These are phyloP conservation scores for Bjerkandera adusta DNA, from an alignment of 1,284 basidiomycete genomes.

Conservation along the genomic window DNA sequence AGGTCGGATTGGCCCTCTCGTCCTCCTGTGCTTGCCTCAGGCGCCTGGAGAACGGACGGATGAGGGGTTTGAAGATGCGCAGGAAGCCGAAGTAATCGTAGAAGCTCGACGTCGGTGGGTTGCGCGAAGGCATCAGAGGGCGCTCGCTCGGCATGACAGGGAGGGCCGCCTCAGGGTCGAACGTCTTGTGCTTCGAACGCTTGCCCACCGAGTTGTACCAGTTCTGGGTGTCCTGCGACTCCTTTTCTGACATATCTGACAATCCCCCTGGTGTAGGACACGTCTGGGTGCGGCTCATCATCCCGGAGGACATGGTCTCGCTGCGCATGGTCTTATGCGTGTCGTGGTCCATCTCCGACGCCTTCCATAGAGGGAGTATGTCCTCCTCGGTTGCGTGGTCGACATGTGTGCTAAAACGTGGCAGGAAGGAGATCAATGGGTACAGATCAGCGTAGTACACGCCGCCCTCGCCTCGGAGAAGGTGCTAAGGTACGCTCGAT, in stretches of 20 bases:
- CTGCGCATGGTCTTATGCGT: constrained; percentile 21
- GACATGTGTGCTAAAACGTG: constrained; percentile 46
- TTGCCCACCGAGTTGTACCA: constrained; percentile 22
- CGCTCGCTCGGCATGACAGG: constrained; percentile 47
- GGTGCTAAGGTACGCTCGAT: constrained; percentile 24
- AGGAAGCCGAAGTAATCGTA: constrained; percentile 60
- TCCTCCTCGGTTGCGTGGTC: constrained; percentile 36
- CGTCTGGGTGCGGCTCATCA: constrained; percentile 18
- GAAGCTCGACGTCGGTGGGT: constrained; percentile 46
- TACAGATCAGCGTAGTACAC: constrained; percentile 42
- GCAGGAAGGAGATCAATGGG: constrained; percentile 47
- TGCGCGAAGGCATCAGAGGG: constrained; percentile 50
- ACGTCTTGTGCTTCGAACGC: constrained; percentile 28
- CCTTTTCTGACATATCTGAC: constrained; percentile 16
- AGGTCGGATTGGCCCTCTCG: constrained; percentile 20
- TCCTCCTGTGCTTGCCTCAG: constrained; percentile 9
- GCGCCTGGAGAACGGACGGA: constrained; percentile 32
- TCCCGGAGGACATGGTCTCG: constrained; percentile 18
- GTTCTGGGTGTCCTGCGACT: constrained; percentile 16
- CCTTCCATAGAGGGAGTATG: constrained; percentile 57
- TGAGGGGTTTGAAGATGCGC: constrained; percentile 49
- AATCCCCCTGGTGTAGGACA: constrained; percentile 12
- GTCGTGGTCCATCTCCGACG: constrained; percentile 37
- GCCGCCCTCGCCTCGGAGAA: constrained; percentile 45
- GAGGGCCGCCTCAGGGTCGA: constrained; percentile 58